Conservation (phyloP, 2,329 filamentous ascomycete genomes). For the Volutella citrinella region DNA sequence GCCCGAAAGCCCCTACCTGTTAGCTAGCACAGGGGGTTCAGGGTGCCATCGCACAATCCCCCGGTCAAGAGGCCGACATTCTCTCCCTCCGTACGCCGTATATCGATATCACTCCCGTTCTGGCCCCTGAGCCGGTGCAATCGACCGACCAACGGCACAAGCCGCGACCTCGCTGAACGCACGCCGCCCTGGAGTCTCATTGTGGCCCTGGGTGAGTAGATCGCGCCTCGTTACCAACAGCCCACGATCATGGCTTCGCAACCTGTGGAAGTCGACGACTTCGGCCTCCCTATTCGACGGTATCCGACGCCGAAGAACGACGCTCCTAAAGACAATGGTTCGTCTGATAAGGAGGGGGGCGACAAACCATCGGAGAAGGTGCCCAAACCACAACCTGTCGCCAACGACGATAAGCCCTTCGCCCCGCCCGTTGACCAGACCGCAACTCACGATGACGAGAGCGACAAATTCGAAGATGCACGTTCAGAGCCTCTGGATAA, state of each 20-base stretch:
- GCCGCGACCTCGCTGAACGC: conserved; percentile 9
- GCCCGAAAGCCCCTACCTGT: no score
- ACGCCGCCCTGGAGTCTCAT: no score
- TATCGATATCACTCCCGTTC: no score
- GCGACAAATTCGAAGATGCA: conserved; percentile 36
- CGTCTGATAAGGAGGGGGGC: conserved; percentile 8
- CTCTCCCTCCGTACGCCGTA: no score
- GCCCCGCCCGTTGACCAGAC: conserved; percentile 4
- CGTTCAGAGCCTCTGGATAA: no score
- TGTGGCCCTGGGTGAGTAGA: no score
- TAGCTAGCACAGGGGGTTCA: no score
- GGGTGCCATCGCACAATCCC: no score
- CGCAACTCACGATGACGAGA: conserved; percentile 31
- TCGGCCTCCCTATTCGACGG: conserved; percentile 63
- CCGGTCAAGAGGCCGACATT: no score
- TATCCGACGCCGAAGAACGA: conserved; percentile 33
- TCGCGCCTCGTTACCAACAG: no score
- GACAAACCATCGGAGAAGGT: no score
- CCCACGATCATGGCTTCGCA: conserved; percentile 22
- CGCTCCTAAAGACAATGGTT: conserved; percentile 12
- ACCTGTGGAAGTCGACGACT: conserved; percentile 60
- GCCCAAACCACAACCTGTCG: conserved; percentile 1
- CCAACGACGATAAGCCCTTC: conserved; percentile 6
- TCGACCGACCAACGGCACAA: conserved; percentile 5
- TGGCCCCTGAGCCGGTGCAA: no score